Conservation (phyloP, 2,329 filamentous ascomycete genomes). For the Apiospora aurea region DNA sequence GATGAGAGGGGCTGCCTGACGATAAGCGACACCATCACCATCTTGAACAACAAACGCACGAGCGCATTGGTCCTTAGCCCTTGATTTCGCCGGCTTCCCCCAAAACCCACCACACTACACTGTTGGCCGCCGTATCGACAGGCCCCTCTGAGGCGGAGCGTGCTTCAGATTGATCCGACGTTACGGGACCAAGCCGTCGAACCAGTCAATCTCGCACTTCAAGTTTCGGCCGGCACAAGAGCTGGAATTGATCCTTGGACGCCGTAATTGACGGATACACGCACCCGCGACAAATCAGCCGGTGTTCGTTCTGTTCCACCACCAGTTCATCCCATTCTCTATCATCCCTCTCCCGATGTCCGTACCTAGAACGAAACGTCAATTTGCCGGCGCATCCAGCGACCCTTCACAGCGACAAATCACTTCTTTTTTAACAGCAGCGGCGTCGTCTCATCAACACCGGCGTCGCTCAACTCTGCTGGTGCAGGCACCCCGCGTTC, state of each 20-base stretch:
- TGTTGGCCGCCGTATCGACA: slow-evolving; percentile 9
- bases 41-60: slow-evolving; percentile 15
- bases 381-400: slow-evolving; percentile 65
- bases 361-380: slow-evolving; percentile 64
- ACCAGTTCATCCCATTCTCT: slow-evolving; percentile 6
- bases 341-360: slow-evolving; percentile 51
- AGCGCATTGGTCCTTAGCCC: slow-evolving; percentile 10
- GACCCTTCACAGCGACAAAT: slow-evolving; percentile 68
- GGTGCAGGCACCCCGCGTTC: slow-evolving; percentile 41
- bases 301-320: neutral
- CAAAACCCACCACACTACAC: neutral
- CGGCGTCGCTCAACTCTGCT: slow-evolving; percentile 29
- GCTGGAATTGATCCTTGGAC: slow-evolving; percentile 8
- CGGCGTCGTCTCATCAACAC: slow-evolving; percentile 31
- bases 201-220: slow-evolving; percentile 11
- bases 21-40: slow-evolving; percentile 21
- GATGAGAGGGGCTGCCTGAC: slow-evolving; percentile 11
- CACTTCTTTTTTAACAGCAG: slow-evolving; percentile 64
- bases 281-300: neutral
- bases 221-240: slow-evolving; percentile 1
- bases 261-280: slow-evolving; percentile 3
- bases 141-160: slow-evolving; percentile 8
- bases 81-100: neutral
- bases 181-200: neutral
- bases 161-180: slow-evolving; percentile 15